phyloP scores from a whole-genome alignment of 2,329 filamentous ascomycete species.

The Aspergillus sp. region DNA sequence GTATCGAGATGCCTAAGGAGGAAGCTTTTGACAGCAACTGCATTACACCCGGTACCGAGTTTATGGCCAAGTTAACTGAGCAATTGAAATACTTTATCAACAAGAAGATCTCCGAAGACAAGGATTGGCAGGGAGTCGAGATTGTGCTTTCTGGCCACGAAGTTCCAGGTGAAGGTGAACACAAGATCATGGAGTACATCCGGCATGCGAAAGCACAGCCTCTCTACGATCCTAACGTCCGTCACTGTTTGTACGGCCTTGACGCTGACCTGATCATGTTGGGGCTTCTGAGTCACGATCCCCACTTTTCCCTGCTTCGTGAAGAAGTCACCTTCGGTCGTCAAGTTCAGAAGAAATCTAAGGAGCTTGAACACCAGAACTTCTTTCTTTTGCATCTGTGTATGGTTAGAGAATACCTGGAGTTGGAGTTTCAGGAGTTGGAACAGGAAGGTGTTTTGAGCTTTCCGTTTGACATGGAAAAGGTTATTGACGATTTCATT shows the following conservation, averaged over 20 bases:
- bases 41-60: conserved; percentile 93
- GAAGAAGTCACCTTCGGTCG: conserved; percentile 98
- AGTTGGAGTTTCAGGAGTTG: conserved; percentile 94
- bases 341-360: conserved; percentile 82
- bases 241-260: conserved; percentile 94
- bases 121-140: conserved; percentile 96
- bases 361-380: conserved; percentile 97
- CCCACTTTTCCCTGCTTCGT: conserved; percentile 93
- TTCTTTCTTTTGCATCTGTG: conserved; percentile 97
- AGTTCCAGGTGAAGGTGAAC: conserved; percentile 95
- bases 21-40: conserved; percentile 98
- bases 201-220: conserved; percentile 94
- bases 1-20: conserved; percentile 90
- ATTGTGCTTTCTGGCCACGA: conserved; percentile 96
- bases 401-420: conserved; percentile 95
- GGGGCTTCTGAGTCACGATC: conserved; percentile 93
- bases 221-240: conserved; percentile 86
- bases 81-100: conserved; percentile 98
- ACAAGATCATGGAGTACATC: conserved; percentile 99
- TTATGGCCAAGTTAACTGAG: conserved; percentile 93
- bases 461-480: conserved; percentile 89
- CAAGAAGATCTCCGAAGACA: conserved; percentile 96
- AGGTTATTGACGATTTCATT: conserved; percentile 98
- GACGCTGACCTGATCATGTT: conserved; percentile 99
- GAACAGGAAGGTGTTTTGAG: conserved; percentile 69